Base-by-base conservation (phyloP, 495 filamentous ascomycete species). In the Aspergillus sclerotiicarbonarius region DNA sequence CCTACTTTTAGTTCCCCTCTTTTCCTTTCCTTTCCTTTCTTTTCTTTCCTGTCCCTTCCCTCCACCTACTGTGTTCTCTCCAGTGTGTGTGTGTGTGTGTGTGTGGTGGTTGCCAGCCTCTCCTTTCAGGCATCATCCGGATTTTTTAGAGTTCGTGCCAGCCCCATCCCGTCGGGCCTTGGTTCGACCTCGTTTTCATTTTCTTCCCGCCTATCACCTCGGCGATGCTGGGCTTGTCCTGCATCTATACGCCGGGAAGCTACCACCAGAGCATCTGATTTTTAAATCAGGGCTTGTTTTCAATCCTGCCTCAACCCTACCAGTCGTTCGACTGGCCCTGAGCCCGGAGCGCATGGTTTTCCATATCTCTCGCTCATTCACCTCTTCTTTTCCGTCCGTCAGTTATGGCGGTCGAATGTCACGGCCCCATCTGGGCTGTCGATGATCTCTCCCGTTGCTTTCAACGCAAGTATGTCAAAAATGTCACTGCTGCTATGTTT, bases 371-470 rank as follows among this genome's bases (percentile, higher is more conserved):
- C 21, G 37, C 31, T 53, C 31, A 10, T 48, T 56, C 19, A 33
- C 18, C n/a, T 6, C 19, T 45, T 35, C 45, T 18, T 60, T n/a
- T 56, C 37, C 29, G 54, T 52, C 19, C 37, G 37, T 51, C 49
- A 47, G 53, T 53, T 21, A 67, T 87, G 85, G 88, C 92, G 67
- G 86, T 84, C 69, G 81, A 84, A 65, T 98, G 94, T 72, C 69
- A 82, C 64, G 85, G 85, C 70, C 89, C 91, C 47, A 77, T 91
- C 65, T 98, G 94, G 94, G 82, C 78, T 64, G 75, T 81, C 58
- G 94, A 98, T 74, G 95, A 98, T 74, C 88, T 98, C 68, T 88
- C 89, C 10, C 75, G 70, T 51, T 98, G 95, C 74, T 92, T 98
- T 68, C 87, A 91, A 67, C 84, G 82, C 77, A 91, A 95, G 93